Evolutionary conservation across 2,329 filamentous ascomycete species (phyloP), one percentile per base, ranked within the genome.

Genomic region (Colletotrichum sp.): DNA sequence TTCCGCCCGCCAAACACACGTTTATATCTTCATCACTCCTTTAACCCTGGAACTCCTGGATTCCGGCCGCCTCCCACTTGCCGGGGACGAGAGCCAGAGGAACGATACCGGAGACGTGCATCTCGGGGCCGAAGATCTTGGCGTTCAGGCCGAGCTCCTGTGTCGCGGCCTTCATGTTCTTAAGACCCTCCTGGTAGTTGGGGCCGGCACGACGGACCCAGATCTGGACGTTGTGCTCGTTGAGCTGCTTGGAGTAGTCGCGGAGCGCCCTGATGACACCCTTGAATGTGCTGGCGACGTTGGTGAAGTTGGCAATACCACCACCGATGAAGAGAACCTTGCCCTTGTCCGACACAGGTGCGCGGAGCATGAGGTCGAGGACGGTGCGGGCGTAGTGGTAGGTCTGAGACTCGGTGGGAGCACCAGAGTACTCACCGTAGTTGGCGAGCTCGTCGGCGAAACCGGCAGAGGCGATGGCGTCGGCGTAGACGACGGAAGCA

Each of bases 231-330:
- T 98, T 98, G 93, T 99, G 97, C 92, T 99, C 97, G 84, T 93
- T 92, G 81, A 99, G 92, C 79, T 94, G 91, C 78, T 93, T 93
- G 77, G 96, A 92, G 81, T 96, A 96, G 88, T 99, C 97, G 80
- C 96, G 93, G 80, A 99, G 92, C 76, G 97, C 97, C 81, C 95
- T 94, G 86, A 99, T 99, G 87, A 99, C 96, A 90, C 97, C 97
- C 93, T 99, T 99, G 94, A 99, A 99, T 79, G 97, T 99, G 82
- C 95, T 97, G 77, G 97, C 97, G 71, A 99, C 97, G 89, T 99
- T 99, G 91, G 97, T 99, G 91, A 99, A 99, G 94, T 99, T 99
- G 91, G 97, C 97, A 92, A 99, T 99, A 92, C 97, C 97, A 90
- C 97, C 97, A 87, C 97, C 97, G 81, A 99, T 99, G 92, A 99